A percentile compares a stretch with the other conserved stretches of the same genome.
Evolutionary conservation across 768 basidiomycete genomes (phyloP).

Genomic region (Glaciozyma martinii): DNA sequence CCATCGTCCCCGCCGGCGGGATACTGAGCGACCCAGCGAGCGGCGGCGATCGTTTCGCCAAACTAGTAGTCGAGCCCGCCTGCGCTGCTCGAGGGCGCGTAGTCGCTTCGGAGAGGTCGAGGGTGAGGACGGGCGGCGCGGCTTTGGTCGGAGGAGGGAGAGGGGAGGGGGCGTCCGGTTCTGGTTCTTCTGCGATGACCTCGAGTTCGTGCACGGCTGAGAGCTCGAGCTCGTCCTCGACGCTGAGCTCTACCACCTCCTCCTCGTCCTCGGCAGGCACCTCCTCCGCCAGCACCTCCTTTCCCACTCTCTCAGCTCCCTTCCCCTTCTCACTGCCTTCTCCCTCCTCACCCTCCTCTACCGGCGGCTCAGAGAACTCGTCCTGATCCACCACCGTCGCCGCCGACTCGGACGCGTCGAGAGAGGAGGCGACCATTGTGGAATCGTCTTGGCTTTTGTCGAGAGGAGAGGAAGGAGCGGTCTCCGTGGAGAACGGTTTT

Average conservation of each 20-base stretch:
- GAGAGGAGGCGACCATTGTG: too few species aligned
- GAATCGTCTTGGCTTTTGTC: neutral
- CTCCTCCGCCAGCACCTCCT: neutral
- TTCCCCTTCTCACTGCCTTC: too few species aligned
- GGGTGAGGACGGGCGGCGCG: neutral
- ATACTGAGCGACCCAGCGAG: neutral
- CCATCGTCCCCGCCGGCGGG: neutral
- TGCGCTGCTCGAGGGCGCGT: neutral
- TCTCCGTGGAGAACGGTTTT: too few species aligned
- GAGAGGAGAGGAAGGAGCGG: neutral
- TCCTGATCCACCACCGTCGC: too few species aligned
- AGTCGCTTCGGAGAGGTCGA: neutral
- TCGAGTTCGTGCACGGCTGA: neutral
- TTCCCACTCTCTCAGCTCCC: neutral
- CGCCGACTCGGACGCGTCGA: too few species aligned
- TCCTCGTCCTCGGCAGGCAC: neutral
- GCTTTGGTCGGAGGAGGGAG: neutral
- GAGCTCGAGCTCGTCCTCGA: neutral
- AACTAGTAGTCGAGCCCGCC: neutral
- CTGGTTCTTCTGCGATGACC: neutral
- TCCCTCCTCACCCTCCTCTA: too few species aligned
- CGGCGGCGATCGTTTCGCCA: neutral
- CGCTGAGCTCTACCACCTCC: neutral
- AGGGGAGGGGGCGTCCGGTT: neutral
- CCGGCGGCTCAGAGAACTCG: too few species aligned